These are phyloP conservation scores for Spathaspora gorwiae DNA, from an alignment of 805 yeast species.

Conservation along the genomic window DNA sequence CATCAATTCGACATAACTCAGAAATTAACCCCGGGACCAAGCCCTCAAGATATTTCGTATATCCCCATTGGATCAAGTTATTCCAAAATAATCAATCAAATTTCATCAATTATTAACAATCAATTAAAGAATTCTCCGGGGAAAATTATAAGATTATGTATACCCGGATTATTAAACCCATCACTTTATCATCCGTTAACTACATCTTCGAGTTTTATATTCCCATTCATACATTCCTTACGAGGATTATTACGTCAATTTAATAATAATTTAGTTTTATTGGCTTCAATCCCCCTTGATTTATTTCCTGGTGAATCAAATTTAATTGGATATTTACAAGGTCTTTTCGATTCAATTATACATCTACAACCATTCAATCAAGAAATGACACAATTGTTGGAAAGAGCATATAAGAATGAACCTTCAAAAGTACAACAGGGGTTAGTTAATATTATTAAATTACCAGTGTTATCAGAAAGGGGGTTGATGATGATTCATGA, in stretches of 20 bases:
- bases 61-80: conserved; percentile 35
- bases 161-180: conserved; percentile 82
- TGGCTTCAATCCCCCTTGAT: conserved; percentile 59
- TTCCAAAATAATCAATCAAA: conserved; percentile 28
- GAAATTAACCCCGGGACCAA: conserved; percentile 62
- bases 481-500: conserved; percentile 75
- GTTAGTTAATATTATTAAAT: conserved; percentile 65
- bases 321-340: conserved; percentile 49
- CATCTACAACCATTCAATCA: conserved; percentile 81
- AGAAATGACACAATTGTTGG: conserved; percentile 60
- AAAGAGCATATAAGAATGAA: conserved; percentile 63
- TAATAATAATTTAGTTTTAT: conserved; percentile 42
- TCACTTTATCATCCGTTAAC: conserved; percentile 56
- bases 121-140: conserved; percentile 37
- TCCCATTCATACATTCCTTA: conserved; percentile 61
- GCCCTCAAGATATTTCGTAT: conserved; percentile 54
- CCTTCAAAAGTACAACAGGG: conserved; percentile 84
- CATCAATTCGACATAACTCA: conserved; percentile 76
- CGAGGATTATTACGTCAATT: conserved; percentile 48
- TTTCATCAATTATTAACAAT: conserved; percentile 33
- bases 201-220: conserved; percentile 42
- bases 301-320: conserved; percentile 54
- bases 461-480: conserved; percentile 67
- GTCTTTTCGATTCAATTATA: conserved; percentile 60
- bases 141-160: conserved; percentile 56